Percentiles rank a stretch among this genome's conserved stretches.
These are phyloP conservation scores for Prunus mongolica DNA, from an alignment of 306 rosid genomes.

Conservation along the genomic window DNA sequence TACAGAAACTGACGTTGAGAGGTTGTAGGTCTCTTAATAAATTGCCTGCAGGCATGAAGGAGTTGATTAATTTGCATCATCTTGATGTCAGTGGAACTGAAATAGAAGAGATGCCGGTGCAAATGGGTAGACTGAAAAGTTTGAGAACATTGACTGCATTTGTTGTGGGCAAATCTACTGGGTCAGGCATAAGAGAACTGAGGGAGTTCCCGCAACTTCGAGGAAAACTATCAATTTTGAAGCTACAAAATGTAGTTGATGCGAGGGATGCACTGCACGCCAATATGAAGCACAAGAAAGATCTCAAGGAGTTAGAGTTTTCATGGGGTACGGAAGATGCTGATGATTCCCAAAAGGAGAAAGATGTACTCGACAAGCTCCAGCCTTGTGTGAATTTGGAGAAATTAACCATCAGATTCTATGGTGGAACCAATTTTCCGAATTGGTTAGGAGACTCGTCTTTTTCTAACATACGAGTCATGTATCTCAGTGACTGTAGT, in stretches of 20 bases:
- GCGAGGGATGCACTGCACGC: constrained; percentile 8
- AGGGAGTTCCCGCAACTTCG: not conserved
- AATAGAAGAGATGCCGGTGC: not conserved
- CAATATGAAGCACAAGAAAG: not conserved
- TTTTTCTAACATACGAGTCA: too few species aligned
- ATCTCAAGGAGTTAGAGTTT: not conserved
- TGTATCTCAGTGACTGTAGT: too few species aligned
- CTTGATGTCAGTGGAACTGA: too few species aligned
- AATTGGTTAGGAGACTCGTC: too few species aligned
- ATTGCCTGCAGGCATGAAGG: too few species aligned
- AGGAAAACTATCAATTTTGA: constrained; percentile 8
- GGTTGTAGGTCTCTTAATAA: too few species aligned
- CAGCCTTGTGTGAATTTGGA: constrained; percentile 13
- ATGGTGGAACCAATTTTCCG: too few species aligned
- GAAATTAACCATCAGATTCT: not conserved
- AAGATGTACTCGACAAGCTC: not conserved
- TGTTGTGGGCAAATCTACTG: not conserved
- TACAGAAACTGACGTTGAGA: not conserved
- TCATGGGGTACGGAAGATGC: not conserved
- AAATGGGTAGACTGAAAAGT: not conserved
- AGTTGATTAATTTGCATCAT: too few species aligned
- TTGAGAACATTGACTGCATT: not conserved
- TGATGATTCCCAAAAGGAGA: not conserved
- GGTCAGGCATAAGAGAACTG: not conserved
- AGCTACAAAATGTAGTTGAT: constrained; percentile 7